Evolutionary conservation across 2,329 filamentous ascomycete genomes (phyloP).

Genomic region (Xylariaceae sp.): DNA sequence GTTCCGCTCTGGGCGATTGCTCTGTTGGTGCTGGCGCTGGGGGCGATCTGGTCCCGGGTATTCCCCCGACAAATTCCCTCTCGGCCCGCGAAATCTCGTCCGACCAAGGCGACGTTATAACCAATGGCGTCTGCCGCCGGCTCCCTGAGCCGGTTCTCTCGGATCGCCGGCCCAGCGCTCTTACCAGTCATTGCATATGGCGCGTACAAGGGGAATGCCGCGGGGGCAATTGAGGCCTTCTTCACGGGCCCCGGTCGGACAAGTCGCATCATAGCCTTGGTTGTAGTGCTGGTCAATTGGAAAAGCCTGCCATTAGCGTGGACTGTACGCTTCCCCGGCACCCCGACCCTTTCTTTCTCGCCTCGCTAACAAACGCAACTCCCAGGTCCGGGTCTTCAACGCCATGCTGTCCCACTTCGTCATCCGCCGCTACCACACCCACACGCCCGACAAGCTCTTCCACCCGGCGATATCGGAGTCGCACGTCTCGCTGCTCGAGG

Average conservation of each 20-base stretch:
- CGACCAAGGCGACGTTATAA: conserved; percentile 16
- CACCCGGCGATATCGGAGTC: conserved; percentile 70
- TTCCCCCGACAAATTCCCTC: conserved; percentile 10
- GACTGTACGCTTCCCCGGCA: conserved; percentile 64
- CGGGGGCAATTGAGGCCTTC: conserved; percentile 48
- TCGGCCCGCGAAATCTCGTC: conserved; percentile 8
- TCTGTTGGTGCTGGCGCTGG: conserved; percentile 44
- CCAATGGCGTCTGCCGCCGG: conserved; percentile 39
- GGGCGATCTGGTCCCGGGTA: conserved; percentile 42
- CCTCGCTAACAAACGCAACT: neutral
- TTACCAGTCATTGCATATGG: conserved; percentile 55
- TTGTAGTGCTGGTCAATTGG: conserved; percentile 68
- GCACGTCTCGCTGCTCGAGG: conserved; percentile 74
- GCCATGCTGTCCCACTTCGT: conserved; percentile 61
- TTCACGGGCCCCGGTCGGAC: conserved; percentile 60
- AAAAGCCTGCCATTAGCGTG: conserved; percentile 78
- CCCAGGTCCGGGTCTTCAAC: conserved; percentile 63
- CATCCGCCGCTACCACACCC: conserved; percentile 53
- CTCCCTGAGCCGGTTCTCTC: conserved; percentile 26
- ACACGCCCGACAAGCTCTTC: conserved; percentile 71
- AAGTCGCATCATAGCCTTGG: conserved; percentile 57
- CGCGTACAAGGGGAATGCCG: conserved; percentile 53
- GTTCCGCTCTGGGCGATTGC: conserved; percentile 51
- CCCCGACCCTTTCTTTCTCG: neutral
- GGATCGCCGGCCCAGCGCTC: conserved; percentile 46